A percentile compares a stretch with the other conserved stretches of the same genome.
Conservation (phyloP, 495 filamentous ascomycete genomes). For the Beverwykella pulmonaria region DNA sequence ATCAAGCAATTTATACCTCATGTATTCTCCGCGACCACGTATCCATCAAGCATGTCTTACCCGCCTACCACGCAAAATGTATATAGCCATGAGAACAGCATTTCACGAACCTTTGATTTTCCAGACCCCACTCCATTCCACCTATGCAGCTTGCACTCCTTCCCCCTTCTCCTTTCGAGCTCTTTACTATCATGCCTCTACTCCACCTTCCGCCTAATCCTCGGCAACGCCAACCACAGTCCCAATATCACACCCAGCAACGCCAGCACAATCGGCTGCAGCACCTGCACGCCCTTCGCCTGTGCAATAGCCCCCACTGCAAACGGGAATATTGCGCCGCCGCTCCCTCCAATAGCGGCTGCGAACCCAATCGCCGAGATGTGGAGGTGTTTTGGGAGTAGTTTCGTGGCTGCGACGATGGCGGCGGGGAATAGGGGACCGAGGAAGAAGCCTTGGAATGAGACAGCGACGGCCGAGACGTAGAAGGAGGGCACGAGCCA, state of each 20-base stretch:
- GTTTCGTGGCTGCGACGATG: conserved; percentile 77
- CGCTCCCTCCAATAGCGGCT: conserved; percentile 76
- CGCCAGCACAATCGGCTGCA: conserved; percentile 76
- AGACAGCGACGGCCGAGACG: conserved; percentile 68
- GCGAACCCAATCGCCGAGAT: conserved; percentile 83
- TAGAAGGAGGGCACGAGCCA: conserved; percentile 74
- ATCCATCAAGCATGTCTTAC: too few species aligned
- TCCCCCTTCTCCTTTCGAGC: too few species aligned
- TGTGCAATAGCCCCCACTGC: conserved; percentile 83
- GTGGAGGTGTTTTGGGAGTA: conserved; percentile 76
- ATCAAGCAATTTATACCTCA: too few species aligned
- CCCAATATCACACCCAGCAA: conserved; percentile 55
- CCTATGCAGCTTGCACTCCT: too few species aligned
- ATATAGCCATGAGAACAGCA: too few species aligned
- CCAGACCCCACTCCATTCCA: too few species aligned
- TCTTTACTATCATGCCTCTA: not conserved
- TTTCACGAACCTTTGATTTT: too few species aligned
- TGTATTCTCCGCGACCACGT: too few species aligned
- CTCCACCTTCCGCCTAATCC: conserved; percentile 45
- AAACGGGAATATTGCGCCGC: conserved; percentile 81
- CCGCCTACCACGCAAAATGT: too few species aligned
- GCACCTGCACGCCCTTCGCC: conserved; percentile 72
- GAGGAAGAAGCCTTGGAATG: conserved; percentile 70
- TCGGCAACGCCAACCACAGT: conserved; percentile 49
- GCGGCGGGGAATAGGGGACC: conserved; percentile 71